A percentile compares a stretch with the other conserved stretches of the same genome.
Evolutionary conservation across 176 grass and related monocot genomes (phyloP).

Genomic region (Cenchrus americanus): DNA sequence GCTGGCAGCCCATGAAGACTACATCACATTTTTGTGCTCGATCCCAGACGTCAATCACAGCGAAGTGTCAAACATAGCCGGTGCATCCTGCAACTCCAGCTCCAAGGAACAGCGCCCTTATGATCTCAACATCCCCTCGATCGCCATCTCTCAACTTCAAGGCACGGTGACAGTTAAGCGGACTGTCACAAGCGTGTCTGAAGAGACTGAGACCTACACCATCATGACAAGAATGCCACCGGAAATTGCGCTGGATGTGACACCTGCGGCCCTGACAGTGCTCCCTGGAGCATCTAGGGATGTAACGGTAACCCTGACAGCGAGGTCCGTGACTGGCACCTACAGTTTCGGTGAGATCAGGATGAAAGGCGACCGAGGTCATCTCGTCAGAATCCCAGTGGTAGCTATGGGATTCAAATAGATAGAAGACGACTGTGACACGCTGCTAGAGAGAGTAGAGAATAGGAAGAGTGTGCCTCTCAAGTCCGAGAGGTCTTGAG

Average conservation of each 20-base stretch:
- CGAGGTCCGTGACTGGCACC: constrained; percentile 67
- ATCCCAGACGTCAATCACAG: constrained; percentile 60
- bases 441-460: constrained; percentile 22
- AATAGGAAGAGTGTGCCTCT: constrained; percentile 16
- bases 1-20: constrained; percentile 79
- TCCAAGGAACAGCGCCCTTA: constrained; percentile 47
- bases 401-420: constrained; percentile 83
- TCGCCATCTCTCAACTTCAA: constrained; percentile 71
- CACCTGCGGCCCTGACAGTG: constrained; percentile 67
- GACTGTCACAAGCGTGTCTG: constrained; percentile 66
- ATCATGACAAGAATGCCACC: constrained; percentile 76
- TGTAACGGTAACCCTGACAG: constrained; percentile 63
- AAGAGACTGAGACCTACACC: constrained; percentile 68
- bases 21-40: constrained; percentile 89
- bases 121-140: constrained; percentile 85
- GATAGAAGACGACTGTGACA: constrained; percentile 3
- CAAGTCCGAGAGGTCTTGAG: constrained; percentile 15
- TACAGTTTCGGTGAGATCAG: constrained; percentile 90
- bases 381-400: constrained; percentile 87
- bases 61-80: constrained; percentile 78
- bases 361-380: constrained; percentile 87
- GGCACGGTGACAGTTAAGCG: constrained; percentile 73
- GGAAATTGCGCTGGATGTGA: constrained; percentile 69
- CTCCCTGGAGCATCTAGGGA: constrained; percentile 60
- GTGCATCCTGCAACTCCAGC: constrained; percentile 58